Percentiles rank a stretch among this genome's conserved stretches.
phyloP scores from a whole-genome alignment of 1,284 basidiomycete genomes.

The Entoloma clypeatum region DNA sequence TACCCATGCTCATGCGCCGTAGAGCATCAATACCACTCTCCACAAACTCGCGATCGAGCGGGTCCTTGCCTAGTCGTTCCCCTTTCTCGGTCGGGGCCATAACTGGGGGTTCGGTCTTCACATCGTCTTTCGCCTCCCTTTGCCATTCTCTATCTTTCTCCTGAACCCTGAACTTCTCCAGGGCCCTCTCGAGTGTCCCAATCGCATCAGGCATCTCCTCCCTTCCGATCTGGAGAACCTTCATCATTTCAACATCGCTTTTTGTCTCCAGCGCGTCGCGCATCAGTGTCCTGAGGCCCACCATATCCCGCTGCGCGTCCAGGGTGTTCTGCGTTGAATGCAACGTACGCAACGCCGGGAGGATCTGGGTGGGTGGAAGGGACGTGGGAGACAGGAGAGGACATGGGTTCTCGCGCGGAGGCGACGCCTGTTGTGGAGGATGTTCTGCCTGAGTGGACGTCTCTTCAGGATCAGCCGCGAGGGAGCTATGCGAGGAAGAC shows the following conservation, averaged over 20 bases:
- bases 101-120: not conserved
- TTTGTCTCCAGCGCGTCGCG: conserved; percentile 51
- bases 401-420: not conserved
- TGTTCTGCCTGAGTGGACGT: not conserved
- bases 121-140: conserved; percentile 1
- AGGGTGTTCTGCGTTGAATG: conserved; percentile 48
- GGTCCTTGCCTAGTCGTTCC: conserved; percentile 33
- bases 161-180: conserved; percentile 37
- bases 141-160: conserved; percentile 28
- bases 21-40: conserved; percentile 54
- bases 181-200: conserved; percentile 68
- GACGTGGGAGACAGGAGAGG: conserved; percentile 5
- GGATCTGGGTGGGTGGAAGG: conserved; percentile 17
- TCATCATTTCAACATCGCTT: conserved; percentile 62
- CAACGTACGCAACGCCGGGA: conserved; percentile 32
- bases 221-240: conserved; percentile 56
- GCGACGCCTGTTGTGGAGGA: not conserved
- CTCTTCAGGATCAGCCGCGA: too few relatives aligned
- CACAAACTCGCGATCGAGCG: conserved; percentile 44
- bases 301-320: conserved; percentile 52
- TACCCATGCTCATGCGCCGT: conserved; percentile 38
- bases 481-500: not conserved
- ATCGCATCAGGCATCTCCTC: conserved; percentile 77
- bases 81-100: not conserved
- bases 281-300: conserved; percentile 57